These are phyloP conservation scores for Middelhovenomyces tepae DNA, from an alignment of 805 yeast genomes.

Conservation along the genomic window DNA sequence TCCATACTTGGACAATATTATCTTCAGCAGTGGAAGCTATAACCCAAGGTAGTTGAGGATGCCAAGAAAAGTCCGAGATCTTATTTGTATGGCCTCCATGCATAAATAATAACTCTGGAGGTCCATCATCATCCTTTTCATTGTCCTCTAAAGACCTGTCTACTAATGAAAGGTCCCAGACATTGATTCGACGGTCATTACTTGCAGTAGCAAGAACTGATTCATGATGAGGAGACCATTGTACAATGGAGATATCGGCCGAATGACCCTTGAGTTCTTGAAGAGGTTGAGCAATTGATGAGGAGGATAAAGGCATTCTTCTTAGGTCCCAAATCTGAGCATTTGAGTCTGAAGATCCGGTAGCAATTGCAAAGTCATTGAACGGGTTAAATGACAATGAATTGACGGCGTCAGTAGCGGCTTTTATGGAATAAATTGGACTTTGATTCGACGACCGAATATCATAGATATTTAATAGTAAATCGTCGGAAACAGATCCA, in stretches of 20 bases:
- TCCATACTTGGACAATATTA: conserved; percentile 67
- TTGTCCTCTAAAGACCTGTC: conserved; percentile 48
- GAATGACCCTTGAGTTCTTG: conserved; percentile 32
- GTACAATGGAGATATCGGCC: conserved; percentile 45
- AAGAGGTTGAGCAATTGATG: too few species aligned
- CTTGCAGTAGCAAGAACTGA: conserved; percentile 47
- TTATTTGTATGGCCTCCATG: conserved; percentile 83
- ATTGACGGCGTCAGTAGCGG: conserved; percentile 37
- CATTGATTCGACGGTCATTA: conserved; percentile 59
- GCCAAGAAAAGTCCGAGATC: conserved; percentile 59
- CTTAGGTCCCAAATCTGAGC: conserved; percentile 63
- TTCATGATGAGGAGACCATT: conserved; percentile 44
- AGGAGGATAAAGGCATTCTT: conserved; percentile 9
- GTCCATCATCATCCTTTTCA: conserved; percentile 41
- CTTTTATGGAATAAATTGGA: neutral
- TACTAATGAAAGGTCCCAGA: conserved; percentile 65
- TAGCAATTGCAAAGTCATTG: conserved; percentile 47
- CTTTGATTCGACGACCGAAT: conserved; percentile 29
- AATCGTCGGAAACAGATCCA: conserved; percentile 60
- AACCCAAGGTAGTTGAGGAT: conserved; percentile 49
- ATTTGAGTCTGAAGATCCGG: conserved; percentile 55
- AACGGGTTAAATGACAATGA: conserved; percentile 51
- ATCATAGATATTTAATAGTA: conserved; percentile 44
- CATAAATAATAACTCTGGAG: conserved; percentile 68
- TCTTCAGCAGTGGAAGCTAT: conserved; percentile 69